Conservation (phyloP, 1,139 yeast genomes). For the Hanseniaspora uvarum region DNA sequence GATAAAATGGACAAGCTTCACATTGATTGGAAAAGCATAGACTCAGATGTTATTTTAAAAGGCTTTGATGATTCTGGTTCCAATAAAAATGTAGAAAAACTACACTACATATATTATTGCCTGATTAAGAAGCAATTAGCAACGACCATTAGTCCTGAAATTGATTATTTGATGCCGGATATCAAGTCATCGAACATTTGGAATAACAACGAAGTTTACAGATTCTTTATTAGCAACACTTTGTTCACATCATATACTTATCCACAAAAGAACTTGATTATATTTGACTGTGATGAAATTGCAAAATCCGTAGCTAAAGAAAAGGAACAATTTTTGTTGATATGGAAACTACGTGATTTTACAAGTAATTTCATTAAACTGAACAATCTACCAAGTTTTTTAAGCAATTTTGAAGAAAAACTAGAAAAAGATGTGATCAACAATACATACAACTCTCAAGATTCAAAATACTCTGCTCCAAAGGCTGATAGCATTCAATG, state of each 20-base stretch:
- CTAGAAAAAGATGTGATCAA: conserved; percentile 20
- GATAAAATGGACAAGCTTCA: conserved; percentile 25
- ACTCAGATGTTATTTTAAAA: conserved; percentile 8
- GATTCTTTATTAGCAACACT: conserved; percentile 27
- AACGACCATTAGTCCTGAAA: neutral
- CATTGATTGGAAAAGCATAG: conserved; percentile 24
- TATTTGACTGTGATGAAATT: conserved; percentile 13
- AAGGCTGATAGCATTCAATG: conserved; percentile 23
- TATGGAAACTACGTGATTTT: conserved; percentile 32
- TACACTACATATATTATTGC: conserved; percentile 9
- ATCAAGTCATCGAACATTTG: conserved; percentile 23
- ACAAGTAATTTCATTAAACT: conserved; percentile 25
- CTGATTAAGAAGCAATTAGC: neutral
- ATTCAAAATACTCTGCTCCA: neutral
- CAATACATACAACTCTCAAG: conserved; percentile 23
- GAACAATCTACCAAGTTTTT: conserved; percentile 25
- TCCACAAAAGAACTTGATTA: neutral
- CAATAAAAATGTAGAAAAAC: conserved; percentile 4
- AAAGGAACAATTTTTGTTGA: conserved; percentile 30
- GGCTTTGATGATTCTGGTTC: neutral
- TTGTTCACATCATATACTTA: conserved; percentile 21
- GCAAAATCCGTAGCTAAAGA: conserved; percentile 26
- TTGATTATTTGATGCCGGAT: conserved; percentile 9
- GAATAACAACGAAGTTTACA: conserved; percentile 27
- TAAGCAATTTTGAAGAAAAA: conserved; percentile 17